These are phyloP conservation scores for Pyrus hybrid DNA, from an alignment of 331 rosid species.

Conservation along the genomic window DNA sequence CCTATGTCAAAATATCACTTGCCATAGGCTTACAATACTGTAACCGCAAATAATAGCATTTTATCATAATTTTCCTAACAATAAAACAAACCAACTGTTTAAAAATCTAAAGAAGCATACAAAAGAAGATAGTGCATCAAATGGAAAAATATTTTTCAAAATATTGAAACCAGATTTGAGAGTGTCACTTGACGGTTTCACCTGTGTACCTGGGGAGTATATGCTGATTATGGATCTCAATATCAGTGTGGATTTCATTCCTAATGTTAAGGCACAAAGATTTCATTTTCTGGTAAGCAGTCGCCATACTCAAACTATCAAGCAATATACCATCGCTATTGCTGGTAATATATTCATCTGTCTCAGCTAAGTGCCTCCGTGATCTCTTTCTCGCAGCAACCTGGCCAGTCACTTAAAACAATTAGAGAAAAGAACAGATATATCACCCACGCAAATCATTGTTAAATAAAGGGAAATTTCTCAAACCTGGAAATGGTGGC, in stretches of 20 bases:
- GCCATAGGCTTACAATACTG: not conserved
- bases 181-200: conserved; percentile 1
- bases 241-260: conserved; percentile 73
- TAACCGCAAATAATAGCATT: not conserved
- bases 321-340: conserved; percentile 55
- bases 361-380: conserved; percentile 77
- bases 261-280: conserved; percentile 58
- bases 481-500: conserved; percentile 93
- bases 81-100: not conserved
- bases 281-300: conserved; percentile 92
- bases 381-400: conserved; percentile 93
- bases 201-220: conserved; percentile 83
- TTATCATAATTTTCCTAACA: not conserved
- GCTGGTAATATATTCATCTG: conserved; percentile 77
- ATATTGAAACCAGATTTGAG: not conserved
- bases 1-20: not conserved
- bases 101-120: not conserved
- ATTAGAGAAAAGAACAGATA: conserved; percentile 17
- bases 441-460: conserved; percentile 8
- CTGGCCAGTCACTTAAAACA: conserved; percentile 27
- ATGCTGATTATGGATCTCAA: conserved; percentile 83
- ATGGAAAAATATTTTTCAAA: not conserved
- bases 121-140: not conserved
- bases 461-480: conserved; percentile 8
- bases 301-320: conserved; percentile 51